Conservation (phyloP, 78 protist species). For the Dictyostelium firmibasis region DNA sequence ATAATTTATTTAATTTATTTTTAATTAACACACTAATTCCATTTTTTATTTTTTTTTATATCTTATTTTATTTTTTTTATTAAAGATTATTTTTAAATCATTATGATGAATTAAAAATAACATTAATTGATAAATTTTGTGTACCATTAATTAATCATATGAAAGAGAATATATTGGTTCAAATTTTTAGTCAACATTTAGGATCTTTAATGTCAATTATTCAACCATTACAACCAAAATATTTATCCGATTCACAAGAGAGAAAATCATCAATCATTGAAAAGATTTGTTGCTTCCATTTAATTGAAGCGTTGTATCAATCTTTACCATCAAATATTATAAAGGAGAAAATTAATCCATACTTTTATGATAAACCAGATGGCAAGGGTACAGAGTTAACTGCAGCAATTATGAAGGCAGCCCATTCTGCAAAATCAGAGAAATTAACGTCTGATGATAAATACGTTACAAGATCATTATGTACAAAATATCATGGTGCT, state of each 20-base stretch:
- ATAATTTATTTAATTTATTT: too few relatives aligned
- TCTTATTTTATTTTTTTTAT: neutral
- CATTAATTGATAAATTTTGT: constrained; percentile 59
- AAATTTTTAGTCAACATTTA: constrained; percentile 34
- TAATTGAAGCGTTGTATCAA: constrained; percentile 53
- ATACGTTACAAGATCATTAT: constrained; percentile 29
- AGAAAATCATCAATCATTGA: constrained; percentile 47
- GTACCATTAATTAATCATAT: constrained; percentile 45
- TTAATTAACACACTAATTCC: neutral
- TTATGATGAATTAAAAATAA: constrained; percentile 47
- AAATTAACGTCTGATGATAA: constrained; percentile 40
- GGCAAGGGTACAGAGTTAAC: constrained; percentile 85
- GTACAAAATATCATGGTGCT: constrained; percentile 57
- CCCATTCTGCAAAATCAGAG: constrained; percentile 76
- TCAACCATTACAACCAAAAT: constrained; percentile 55
- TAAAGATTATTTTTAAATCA: constrained; percentile 19
- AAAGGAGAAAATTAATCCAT: constrained; percentile 54
- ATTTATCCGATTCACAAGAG: constrained; percentile 14
- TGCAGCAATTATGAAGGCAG: constrained; percentile 71
- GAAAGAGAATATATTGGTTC: constrained; percentile 12
- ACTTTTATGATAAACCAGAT: constrained; percentile 37
- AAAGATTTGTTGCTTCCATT: constrained; percentile 72
- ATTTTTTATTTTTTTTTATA: too few relatives aligned
- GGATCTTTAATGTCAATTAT: constrained; percentile 45
- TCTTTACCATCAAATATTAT: constrained; percentile 32